Percentiles rank a stretch among this genome's conserved stretches.
phyloP scores from a whole-genome alignment of 78 protist species.

The Dictyostelium capitatum region DNA sequence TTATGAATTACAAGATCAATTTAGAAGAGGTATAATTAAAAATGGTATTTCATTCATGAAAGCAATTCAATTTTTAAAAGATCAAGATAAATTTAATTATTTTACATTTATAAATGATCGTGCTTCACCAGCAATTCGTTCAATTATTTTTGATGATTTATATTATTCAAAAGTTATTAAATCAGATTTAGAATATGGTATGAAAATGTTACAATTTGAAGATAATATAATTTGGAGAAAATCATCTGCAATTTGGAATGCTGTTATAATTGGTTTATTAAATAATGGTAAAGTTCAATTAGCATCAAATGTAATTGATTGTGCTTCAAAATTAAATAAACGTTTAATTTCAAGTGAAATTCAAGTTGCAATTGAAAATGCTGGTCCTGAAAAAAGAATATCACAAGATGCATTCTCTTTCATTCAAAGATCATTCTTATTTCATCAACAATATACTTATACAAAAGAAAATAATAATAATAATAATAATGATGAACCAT shows the following conservation, averaged over 20 bases:
- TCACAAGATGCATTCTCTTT: background rate
- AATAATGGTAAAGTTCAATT: background rate
- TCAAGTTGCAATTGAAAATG: background rate
- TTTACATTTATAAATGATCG: background rate
- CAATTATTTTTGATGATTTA: background rate
- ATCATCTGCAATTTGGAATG: background rate
- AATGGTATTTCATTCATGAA: background rate
- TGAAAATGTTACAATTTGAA: background rate
- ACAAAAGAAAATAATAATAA: background rate
- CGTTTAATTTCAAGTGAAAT: background rate
- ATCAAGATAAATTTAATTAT: background rate
- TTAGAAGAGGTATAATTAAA: background rate
- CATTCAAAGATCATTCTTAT: background rate
- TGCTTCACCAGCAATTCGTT: background rate
- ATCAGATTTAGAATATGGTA: background rate
- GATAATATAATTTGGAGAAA: background rate
- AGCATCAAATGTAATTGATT: background rate
- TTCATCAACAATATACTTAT: background rate
- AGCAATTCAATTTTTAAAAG: background rate
- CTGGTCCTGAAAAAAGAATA: background rate
- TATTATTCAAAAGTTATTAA: background rate
- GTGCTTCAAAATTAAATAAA: background rate
- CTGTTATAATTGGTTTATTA: constrained; percentile 1
- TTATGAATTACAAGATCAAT: background rate
- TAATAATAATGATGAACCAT: background rate